These are phyloP conservation scores for Carex scoparia DNA, from an alignment of 176 grass and related monocot species.

Conservation along the genomic window DNA sequence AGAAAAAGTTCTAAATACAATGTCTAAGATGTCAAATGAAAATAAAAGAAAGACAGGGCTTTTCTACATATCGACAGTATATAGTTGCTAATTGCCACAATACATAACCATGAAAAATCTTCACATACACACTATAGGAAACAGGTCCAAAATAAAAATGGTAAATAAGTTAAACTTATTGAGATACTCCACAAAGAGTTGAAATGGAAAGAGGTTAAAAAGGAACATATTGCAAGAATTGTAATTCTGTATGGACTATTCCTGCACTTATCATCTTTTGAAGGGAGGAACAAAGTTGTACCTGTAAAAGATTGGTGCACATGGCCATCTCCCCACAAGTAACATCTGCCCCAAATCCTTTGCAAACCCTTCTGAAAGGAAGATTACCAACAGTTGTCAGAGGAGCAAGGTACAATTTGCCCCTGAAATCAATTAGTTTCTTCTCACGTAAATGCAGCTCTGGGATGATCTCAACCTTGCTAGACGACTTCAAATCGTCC, in stretches of 20 bases:
- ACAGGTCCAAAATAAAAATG: neutral
- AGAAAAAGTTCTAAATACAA: conserved; percentile 18
- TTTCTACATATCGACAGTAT: conserved; percentile 13
- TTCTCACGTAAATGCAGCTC: conserved; percentile 64
- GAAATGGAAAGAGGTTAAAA: neutral
- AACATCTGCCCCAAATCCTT: conserved; percentile 86
- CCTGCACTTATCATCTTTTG: neutral
- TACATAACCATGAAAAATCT: conserved; percentile 6
- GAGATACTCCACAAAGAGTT: neutral
- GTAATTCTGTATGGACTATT: neutral
- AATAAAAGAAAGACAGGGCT: neutral
- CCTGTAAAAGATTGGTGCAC: conserved; percentile 97
- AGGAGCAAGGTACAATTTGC: conserved; percentile 85
- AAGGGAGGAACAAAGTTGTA: conserved; percentile 9
- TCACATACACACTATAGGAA: neutral
- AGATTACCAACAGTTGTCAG: conserved; percentile 93
- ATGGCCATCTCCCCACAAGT: conserved; percentile 99
- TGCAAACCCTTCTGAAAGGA: conserved; percentile 84
- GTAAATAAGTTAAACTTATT: neutral
- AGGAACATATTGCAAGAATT: neutral
- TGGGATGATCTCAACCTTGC: conserved; percentile 41
- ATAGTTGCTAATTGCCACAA: neutral
- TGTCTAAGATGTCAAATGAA: neutral
- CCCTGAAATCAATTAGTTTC: conserved; percentile 86
- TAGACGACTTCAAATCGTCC: conserved; percentile 24